Evolutionary conservation across 2,329 filamentous ascomycete genomes (phyloP), one percentile per base, ranked within the genome.

Genomic region (Aspergillus caelatus): DNA sequence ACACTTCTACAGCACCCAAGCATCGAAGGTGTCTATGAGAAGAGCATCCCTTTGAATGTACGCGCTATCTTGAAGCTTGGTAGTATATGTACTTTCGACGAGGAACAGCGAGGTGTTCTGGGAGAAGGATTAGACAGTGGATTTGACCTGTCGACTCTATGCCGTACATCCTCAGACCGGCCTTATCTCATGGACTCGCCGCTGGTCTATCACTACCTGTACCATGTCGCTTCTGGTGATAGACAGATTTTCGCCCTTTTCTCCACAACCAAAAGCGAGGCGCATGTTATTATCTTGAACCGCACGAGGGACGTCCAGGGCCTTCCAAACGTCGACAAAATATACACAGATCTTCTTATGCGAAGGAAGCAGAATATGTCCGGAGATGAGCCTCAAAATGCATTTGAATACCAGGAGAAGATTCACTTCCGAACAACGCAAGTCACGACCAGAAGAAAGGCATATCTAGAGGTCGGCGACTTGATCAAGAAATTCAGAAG

Each of bases 21-120:
- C 76, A 92, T 99, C 1, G 95, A 99, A 78, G 96, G 96, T 34
- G 93, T 99, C 16, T 99, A 99, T 73, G 96, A 99, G 80, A 94
- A 91, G 72, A 91, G 97, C 68, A 85, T 99, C 1, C 93, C 96
- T 1, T 83, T 98, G 7, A 92, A 92, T 67, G 86, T 96, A 55
- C 88, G 94, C 46, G 95, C 94, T 4, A 86, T 99, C 36, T 85
- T 99, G 11, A 91, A 95, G 69, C 83, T 99, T 1, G 96, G 95
- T 48, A 97, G 92, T 72, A 83, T 91, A 34, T 99, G 95, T 75
- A 96, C 93, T 2, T 96, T 99, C 68, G 95, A 99, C 72, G 91
- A 97, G 72, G 89, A 84, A 60, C 94, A 97, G 70, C 87, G 91
- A 64, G 96, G 94, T 70, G 94, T 97, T 2, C 86, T 99, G 10